Percentiles rank a stretch among this genome's conserved stretches.
phyloP scores from a whole-genome alignment of 2,329 filamentous ascomycete genomes.

The Arachnopeziza araneosa region DNA sequence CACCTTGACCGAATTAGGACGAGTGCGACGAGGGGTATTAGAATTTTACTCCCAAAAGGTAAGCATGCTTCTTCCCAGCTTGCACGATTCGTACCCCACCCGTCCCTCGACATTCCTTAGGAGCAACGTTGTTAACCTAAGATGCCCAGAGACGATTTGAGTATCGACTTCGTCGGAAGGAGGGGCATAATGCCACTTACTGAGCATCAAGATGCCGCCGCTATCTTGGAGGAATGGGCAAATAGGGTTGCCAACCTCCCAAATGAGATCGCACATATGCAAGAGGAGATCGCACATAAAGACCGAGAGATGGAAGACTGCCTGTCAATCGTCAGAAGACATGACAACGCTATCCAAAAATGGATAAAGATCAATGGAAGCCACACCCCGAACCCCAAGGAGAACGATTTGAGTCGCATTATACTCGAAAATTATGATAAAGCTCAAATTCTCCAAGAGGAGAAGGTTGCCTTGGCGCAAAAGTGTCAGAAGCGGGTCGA shows the following conservation, averaged over 20 bases:
- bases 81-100: neutral
- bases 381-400: constrained; percentile 68
- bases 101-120: neutral
- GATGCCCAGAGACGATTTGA: constrained; percentile 68
- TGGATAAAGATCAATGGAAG: constrained; percentile 75
- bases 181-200: constrained; percentile 47
- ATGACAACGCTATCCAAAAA: constrained; percentile 72
- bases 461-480: constrained; percentile 66
- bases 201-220: constrained; percentile 57
- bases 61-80: neutral
- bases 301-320: constrained; percentile 67
- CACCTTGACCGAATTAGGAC: neutral
- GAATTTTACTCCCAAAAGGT: neutral
- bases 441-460: constrained; percentile 65
- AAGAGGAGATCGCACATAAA: constrained; percentile 78
- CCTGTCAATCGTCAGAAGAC: constrained; percentile 62
- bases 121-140: neutral
- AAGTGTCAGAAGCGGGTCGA: constrained; percentile 57
- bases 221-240: constrained; percentile 75
- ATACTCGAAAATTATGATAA: constrained; percentile 64
- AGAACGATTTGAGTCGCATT: constrained; percentile 59
- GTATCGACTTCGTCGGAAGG: constrained; percentile 58
- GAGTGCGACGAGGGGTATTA: neutral
- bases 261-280: constrained; percentile 75
- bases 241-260: constrained; percentile 72